Evolutionary conservation across 2,329 filamentous ascomycete species (phyloP).

Genomic region (Teratosphaeria nubilosa): DNA sequence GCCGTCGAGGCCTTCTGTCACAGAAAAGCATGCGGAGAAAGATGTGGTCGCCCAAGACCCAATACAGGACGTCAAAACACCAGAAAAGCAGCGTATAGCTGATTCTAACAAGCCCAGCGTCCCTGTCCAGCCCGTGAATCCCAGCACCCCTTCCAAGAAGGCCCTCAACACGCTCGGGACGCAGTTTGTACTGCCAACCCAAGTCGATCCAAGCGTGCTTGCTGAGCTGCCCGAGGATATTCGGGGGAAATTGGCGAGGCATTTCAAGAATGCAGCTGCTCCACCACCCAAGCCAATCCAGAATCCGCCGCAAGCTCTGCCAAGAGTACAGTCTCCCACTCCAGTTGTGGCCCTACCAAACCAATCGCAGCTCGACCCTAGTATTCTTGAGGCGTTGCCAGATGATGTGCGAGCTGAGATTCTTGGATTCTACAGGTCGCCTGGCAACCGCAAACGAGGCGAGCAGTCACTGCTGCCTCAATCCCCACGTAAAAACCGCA

Average conservation of each 20-base stretch:
- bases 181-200: constrained; percentile 81
- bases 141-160: constrained; percentile 45
- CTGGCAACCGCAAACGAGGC: constrained; percentile 20
- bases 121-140: constrained; percentile 23
- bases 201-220: constrained; percentile 71
- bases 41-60: constrained; percentile 26
- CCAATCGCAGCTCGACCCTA: constrained; percentile 73
- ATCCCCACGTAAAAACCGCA: constrained; percentile 48
- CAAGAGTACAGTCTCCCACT: constrained; percentile 17
- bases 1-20: constrained; percentile 25
- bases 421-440: constrained; percentile 54
- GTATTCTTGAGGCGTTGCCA: constrained; percentile 73
- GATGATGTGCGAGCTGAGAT: constrained; percentile 79
- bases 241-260: constrained; percentile 59
- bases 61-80: constrained; percentile 37
- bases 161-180: constrained; percentile 74
- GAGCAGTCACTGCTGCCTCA: constrained; percentile 28
- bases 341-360: constrained; percentile 37
- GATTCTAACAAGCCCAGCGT: constrained; percentile 24
- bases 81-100: constrained; percentile 19
- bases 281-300: neutral
- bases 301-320: neutral
- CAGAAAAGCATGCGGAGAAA: neutral
- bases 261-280: constrained; percentile 26
- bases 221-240: constrained; percentile 80